Evolutionary conservation across 148 eudicot genomes (phyloP).

Genomic region (Chenopodium album): DNA sequence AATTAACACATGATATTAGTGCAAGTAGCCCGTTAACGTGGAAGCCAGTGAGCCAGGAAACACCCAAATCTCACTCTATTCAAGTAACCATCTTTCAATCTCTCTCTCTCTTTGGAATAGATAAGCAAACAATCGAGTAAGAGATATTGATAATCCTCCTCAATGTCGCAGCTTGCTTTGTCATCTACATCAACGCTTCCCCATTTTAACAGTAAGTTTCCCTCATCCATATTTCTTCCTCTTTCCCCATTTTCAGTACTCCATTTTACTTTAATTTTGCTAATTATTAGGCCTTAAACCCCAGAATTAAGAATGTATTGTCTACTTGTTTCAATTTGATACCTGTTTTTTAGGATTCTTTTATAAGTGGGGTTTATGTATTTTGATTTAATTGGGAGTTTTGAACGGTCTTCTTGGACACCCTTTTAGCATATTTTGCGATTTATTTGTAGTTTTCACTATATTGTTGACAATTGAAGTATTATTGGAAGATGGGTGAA

Average conservation of each 20-base stretch:
- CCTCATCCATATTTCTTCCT: background rate
- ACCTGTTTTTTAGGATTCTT: background rate
- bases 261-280: background rate
- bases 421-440: background rate
- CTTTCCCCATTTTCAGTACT: background rate
- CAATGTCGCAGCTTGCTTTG: slow-evolving; percentile 37
- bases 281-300: background rate
- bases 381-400: background rate
- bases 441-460: background rate
- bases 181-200: slow-evolving; percentile 36
- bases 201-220: slow-evolving; percentile 32
- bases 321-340: background rate
- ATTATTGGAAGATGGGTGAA: background rate
- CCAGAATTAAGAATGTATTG: background rate
- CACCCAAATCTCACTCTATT: background rate
- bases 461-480: background rate
- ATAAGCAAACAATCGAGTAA: background rate
- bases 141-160: slow-evolving; percentile 1
- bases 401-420: too few species aligned
- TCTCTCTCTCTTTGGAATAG: too few species aligned
- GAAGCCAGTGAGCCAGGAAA: background rate
- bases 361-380: background rate
- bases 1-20: too few species aligned
- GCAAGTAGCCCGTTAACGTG: too few species aligned
- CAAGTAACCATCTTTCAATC: background rate